Percentiles rank a stretch among this genome's conserved stretches.
These are phyloP conservation scores for Cyberlindnera euphorbiae DNA, from an alignment of 805 yeast species.

Conservation along the genomic window DNA sequence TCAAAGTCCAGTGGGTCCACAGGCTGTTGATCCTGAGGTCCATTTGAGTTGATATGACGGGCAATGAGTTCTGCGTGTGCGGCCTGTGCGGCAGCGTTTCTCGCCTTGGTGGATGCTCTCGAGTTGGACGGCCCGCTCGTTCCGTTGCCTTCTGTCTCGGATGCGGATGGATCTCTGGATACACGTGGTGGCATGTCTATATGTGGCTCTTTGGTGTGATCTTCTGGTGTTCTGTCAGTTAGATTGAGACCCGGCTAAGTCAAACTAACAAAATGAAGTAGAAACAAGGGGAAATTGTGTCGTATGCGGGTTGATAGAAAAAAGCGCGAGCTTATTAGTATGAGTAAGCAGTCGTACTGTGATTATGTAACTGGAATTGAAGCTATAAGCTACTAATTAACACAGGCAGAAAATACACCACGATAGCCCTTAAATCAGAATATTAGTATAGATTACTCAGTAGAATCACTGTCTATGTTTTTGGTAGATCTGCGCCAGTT, in stretches of 20 bases:
- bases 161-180: conserved; percentile 22
- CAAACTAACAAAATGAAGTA: too few species aligned
- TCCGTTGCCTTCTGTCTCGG: conserved; percentile 22
- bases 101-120: conserved; percentile 52
- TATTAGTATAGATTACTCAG: background rate
- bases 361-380: too few species aligned
- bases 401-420: too few species aligned
- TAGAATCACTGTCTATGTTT: conserved; percentile 1
- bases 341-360: too few species aligned
- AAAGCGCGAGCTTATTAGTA: too few species aligned
- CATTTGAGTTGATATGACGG: conserved; percentile 70
- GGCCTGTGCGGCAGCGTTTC: conserved; percentile 58
- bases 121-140: conserved; percentile 16
- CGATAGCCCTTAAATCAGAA: background rate
- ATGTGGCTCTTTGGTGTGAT: background rate
- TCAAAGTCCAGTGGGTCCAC: conserved; percentile 67
- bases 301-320: too few species aligned
- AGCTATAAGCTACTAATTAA: background rate
- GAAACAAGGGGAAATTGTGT: too few species aligned
- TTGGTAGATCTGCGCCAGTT: conserved; percentile 11
- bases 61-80: conserved; percentile 64
- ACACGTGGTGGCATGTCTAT: conserved; percentile 25
- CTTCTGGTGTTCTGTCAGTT: too few species aligned
- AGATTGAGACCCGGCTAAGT: too few species aligned
- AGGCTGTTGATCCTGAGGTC: conserved; percentile 52